Percentiles rank a stretch among this genome's conserved stretches.
Evolutionary conservation across 1,139 yeast species (phyloP).

Genomic region (Magnusiomyces tetraspermus): DNA sequence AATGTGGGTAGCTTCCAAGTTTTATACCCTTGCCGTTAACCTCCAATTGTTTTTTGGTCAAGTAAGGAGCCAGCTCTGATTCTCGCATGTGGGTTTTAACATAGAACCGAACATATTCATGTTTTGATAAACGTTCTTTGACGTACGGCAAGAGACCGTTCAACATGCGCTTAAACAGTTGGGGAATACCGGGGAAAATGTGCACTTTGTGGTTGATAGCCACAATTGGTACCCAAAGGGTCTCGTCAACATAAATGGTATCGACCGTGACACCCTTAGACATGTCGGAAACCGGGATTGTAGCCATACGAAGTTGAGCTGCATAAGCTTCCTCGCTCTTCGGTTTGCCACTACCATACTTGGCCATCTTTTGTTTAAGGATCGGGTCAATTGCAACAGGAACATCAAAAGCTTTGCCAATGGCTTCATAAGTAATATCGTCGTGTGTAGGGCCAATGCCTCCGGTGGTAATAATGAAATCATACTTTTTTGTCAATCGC

Average conservation of each 20-base stretch:
- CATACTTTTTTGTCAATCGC: constrained; percentile 44
- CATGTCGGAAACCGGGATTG: constrained; percentile 45
- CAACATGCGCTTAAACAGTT: constrained; percentile 50
- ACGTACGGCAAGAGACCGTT: constrained; percentile 34
- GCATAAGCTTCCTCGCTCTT: constrained; percentile 36
- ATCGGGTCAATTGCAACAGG: constrained; percentile 45
- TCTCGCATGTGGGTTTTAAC: constrained; percentile 57
- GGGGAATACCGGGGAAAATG: constrained; percentile 77
- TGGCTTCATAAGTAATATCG: constrained; percentile 68
- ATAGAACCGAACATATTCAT: constrained; percentile 41
- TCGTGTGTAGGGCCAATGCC: constrained; percentile 87
- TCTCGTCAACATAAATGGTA: constrained; percentile 42
- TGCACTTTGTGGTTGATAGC: constrained; percentile 52
- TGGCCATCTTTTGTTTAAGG: constrained; percentile 52
- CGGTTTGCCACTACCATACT: constrained; percentile 31
- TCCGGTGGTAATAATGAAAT: constrained; percentile 70
- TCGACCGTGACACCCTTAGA: constrained; percentile 32
- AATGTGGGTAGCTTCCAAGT: constrained; percentile 79
- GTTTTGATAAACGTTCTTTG: constrained; percentile 25
- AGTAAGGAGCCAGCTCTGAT: constrained; percentile 57
- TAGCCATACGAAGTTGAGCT: constrained; percentile 72
- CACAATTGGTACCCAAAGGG: constrained; percentile 78
- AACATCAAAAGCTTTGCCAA: constrained; percentile 53
- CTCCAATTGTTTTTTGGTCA: constrained; percentile 42
- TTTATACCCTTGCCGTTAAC: constrained; percentile 41